These are phyloP conservation scores for Isabelozyma rhagii DNA, from an alignment of 805 yeast species.

Conservation along the genomic window DNA sequence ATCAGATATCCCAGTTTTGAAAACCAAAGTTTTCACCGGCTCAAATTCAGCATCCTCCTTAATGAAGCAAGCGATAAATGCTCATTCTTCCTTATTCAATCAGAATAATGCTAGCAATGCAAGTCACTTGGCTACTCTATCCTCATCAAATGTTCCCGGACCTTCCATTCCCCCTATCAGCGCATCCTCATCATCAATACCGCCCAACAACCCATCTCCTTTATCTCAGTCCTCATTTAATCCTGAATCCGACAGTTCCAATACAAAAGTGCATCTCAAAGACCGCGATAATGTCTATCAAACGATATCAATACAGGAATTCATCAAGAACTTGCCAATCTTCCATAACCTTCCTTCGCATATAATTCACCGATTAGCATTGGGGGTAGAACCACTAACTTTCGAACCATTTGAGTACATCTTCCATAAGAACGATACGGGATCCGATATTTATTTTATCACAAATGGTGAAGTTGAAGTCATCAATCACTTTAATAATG, in stretches of 20 bases:
- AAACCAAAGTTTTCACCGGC: not conserved
- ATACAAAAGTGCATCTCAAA: not conserved
- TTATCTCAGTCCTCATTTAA: not conserved
- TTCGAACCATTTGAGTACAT: constrained; percentile 58
- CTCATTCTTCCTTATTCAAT: not conserved
- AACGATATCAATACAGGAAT: constrained; percentile 55
- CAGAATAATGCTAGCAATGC: not conserved
- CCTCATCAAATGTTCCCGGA: constrained; percentile 5
- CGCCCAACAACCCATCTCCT: not conserved
- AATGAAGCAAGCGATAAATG: not conserved
- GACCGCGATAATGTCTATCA: constrained; percentile 42
- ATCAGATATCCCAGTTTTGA: constrained; percentile 3
- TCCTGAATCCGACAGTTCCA: constrained; percentile 5
- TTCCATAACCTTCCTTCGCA: constrained; percentile 56
- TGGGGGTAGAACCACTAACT: constrained; percentile 56
- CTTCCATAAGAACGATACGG: constrained; percentile 55
- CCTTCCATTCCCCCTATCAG: constrained; percentile 5
- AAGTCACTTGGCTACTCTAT: constrained; percentile 1
- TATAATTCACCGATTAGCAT: constrained; percentile 61
- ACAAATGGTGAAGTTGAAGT: constrained; percentile 73
- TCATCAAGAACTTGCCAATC: constrained; percentile 55
- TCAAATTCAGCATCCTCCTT: not conserved
- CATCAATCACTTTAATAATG: constrained; percentile 25
- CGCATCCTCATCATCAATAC: too few species aligned
- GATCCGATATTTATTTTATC: constrained; percentile 65